Evolutionary conservation across 2,329 filamentous ascomycete genomes (phyloP), one percentile per base, ranked within the genome.

Genomic region (Aspergillus proliferans): DNA sequence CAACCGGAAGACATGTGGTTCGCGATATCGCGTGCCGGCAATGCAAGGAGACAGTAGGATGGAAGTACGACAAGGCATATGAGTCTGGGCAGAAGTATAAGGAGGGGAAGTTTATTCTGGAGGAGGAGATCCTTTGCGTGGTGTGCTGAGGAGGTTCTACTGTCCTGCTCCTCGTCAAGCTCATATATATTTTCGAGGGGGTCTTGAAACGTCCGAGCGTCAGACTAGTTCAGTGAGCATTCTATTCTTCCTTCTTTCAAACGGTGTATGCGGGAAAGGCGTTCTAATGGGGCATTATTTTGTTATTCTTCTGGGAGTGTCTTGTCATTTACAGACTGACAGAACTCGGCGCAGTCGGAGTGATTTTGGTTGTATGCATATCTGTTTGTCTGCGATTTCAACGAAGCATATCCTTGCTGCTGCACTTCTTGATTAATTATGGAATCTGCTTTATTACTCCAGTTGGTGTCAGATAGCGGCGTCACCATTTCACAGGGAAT

Each of bases 41-140:
- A 71, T 98, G 93, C 80, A 87, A 86, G 66, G 87, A 91, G 69
- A 87, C 86, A 26, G 93, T 98, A 47, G 93, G 93, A 33, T 98
- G 93, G 93, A 97, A 95, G 71, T 98, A 98, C 69, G 93, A 98
- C 72, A 95, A 94, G 75, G 93, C 93, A 1, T 97, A 87, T 68
- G 93, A 98, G 75, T 71, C 76, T 30, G 85, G 80, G 56, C 92
- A 98, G 79, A 95, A 95, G 74, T 98, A 98, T 74, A 98, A 98
- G 76, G 93, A 98, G 77, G 91, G 90, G 48, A 98, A 97, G 74
- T 97, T 87, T 68, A 98, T 98, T 52, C 78, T 98, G 49, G 92
- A 97, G 76, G 88, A 87, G 28, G 91, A 95, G 74, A 73, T 96
- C 55, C 77, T 97, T 36, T 92, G 87, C 70, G 85, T 83, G 58